Conservation (phyloP, 495 filamentous ascomycete species). For the Hypoxylon lienhwacheense region DNA sequence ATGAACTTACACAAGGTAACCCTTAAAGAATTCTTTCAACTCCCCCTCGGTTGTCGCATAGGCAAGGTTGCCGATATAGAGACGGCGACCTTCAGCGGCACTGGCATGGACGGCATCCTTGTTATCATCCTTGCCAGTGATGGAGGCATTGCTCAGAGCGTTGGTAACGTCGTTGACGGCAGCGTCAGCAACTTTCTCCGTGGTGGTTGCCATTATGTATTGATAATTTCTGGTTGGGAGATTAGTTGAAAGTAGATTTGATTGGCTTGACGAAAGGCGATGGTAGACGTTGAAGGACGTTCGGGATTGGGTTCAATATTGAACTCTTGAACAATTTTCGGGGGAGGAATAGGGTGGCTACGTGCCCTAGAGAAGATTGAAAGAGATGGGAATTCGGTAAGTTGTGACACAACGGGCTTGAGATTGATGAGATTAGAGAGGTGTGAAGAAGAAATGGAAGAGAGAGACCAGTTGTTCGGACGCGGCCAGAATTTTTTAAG, state of each 20-base stretch:
- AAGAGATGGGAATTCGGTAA: constrained; percentile 41
- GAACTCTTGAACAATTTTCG: constrained; percentile 58
- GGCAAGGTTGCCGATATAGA: constrained; percentile 99
- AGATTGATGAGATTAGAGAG: constrained; percentile 49
- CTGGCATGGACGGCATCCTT: constrained; percentile 89
- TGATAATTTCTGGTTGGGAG: constrained; percentile 43
- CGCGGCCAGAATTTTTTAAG: constrained; percentile 51
- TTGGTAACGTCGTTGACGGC: constrained; percentile 82
- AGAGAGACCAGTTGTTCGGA: constrained; percentile 42
- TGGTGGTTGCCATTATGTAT: constrained; percentile 61
- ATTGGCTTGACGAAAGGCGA: constrained; percentile 42
- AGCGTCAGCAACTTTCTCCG: constrained; percentile 62
- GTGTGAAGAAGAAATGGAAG: constrained; percentile 51
- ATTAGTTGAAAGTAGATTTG: constrained; percentile 41
- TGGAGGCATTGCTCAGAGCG: constrained; percentile 73
- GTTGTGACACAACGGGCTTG: constrained; percentile 46
- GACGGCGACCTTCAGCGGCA: constrained; percentile 95
- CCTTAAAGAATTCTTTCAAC: constrained; percentile 98
- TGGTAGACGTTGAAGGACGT: constrained; percentile 46
- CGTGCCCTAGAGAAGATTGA: constrained; percentile 76
- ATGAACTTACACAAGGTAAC: constrained; percentile 89
- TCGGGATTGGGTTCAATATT: constrained; percentile 48
- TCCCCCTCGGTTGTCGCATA: constrained; percentile 99
- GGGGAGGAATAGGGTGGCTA: constrained; percentile 81
- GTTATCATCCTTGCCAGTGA: constrained; percentile 60